A percentile compares a stretch with the other conserved stretches of the same genome.
Evolutionary conservation across 805 yeast species (phyloP).

Genomic region (Pichia manshurica): DNA sequence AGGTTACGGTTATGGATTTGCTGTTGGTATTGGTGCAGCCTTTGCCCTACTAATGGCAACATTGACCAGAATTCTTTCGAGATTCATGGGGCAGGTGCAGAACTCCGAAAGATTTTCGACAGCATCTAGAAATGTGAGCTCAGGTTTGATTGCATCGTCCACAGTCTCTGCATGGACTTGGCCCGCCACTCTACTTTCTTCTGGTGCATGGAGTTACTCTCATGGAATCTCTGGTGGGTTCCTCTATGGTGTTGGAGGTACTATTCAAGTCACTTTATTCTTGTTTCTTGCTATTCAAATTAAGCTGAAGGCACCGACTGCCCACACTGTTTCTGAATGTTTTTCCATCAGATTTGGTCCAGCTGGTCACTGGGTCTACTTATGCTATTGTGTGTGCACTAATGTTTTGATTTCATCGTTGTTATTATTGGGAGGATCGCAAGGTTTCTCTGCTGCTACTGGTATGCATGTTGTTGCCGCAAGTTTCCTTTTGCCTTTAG

Average conservation of each 20-base stretch:
- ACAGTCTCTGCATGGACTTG: constrained; percentile 45
- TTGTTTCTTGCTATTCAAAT: constrained; percentile 35
- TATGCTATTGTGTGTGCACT: constrained; percentile 33
- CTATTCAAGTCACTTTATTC: constrained; percentile 35
- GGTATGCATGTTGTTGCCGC: constrained; percentile 45
- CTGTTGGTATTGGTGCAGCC: constrained; percentile 39
- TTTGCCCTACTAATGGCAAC: constrained; percentile 39
- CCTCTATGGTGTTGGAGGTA: constrained; percentile 34
- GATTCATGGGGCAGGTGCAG: constrained; percentile 34
- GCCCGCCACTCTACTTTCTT: constrained; percentile 37
- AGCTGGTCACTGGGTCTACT: constrained; percentile 32
- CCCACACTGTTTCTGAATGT: constrained; percentile 40
- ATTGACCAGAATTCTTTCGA: constrained; percentile 33
- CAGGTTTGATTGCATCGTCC: constrained; percentile 40
- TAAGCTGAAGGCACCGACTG: constrained; percentile 37
- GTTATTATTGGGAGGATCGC: constrained; percentile 38
- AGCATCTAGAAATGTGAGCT: constrained; percentile 36
- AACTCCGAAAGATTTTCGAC: constrained; percentile 38
- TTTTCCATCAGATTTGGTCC: constrained; percentile 35
- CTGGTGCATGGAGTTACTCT: constrained; percentile 36
- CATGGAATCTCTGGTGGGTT: constrained; percentile 40
- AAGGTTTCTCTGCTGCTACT: constrained; percentile 35
- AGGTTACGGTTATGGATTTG: constrained; percentile 37
- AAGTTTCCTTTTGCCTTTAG: constrained; percentile 39
- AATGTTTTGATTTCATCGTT: constrained; percentile 33